Conservation (phyloP, 2,329 filamentous ascomycete species). For the Aspergillus awamori region DNA sequence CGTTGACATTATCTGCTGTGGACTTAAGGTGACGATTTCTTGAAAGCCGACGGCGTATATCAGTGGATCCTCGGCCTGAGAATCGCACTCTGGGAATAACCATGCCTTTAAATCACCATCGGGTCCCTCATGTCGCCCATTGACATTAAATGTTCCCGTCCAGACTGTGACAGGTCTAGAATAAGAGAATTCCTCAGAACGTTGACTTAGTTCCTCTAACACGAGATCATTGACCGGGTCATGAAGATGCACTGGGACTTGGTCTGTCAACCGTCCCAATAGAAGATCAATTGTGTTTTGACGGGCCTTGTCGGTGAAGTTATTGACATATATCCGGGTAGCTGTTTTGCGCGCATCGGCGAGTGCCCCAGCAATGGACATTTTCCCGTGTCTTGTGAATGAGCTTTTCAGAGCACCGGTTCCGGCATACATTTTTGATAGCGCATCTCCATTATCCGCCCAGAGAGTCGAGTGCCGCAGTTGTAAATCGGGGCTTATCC, state of each 20-base stretch:
- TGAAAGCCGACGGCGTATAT: slow-evolving; percentile 93
- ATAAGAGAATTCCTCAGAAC: slow-evolving; percentile 71
- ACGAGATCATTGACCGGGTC: slow-evolving; percentile 96
- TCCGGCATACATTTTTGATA: slow-evolving; percentile 94
- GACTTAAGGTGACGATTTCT: slow-evolving; percentile 96
- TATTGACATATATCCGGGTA: slow-evolving; percentile 94
- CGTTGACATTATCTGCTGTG: slow-evolving; percentile 98
- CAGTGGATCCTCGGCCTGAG: slow-evolving; percentile 68
- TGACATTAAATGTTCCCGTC: slow-evolving; percentile 92
- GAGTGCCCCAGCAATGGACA: slow-evolving; percentile 89
- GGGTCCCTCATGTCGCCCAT: slow-evolving; percentile 79
- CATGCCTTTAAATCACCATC: slow-evolving; percentile 80
- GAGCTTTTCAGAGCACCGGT: slow-evolving; percentile 95
- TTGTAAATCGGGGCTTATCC: slow-evolving; percentile 80
- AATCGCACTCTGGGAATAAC: slow-evolving; percentile 68
- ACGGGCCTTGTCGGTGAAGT: slow-evolving; percentile 88
- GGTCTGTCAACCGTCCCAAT: slow-evolving; percentile 80
- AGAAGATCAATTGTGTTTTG: slow-evolving; percentile 96
- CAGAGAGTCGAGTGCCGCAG: slow-evolving; percentile 88
- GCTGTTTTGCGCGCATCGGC: slow-evolving; percentile 96
- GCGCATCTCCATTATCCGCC: slow-evolving; percentile 94
- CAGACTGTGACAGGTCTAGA: slow-evolving; percentile 75
- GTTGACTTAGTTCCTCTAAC: slow-evolving; percentile 70
- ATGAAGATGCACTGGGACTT: slow-evolving; percentile 80
- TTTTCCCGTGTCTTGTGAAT: slow-evolving; percentile 91